A percentile compares a stretch with the other conserved stretches of the same genome.
Conservation (phyloP, 768 basidiomycete species). For the Neoboletus magnificus region DNA sequence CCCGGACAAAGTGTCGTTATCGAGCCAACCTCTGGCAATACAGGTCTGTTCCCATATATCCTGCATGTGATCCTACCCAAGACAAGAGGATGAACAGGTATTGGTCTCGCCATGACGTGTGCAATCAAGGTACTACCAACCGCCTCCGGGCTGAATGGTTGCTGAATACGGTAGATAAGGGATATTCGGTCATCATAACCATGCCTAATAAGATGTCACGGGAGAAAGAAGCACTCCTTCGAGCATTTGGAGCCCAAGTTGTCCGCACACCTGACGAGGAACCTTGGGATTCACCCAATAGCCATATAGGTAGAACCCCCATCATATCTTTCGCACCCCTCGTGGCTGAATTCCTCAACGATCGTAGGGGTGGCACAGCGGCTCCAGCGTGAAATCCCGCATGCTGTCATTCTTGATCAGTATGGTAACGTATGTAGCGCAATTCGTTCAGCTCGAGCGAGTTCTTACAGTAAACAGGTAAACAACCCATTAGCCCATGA, state of each 20-base stretch:
- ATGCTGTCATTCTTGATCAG: conserved; percentile 91
- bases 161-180: conserved; percentile 86
- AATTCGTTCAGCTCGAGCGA: not conserved
- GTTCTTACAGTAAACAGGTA: conserved; percentile 35
- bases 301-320: conserved; percentile 79
- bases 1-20: conserved; percentile 90
- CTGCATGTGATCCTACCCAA: not conserved
- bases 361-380: conserved; percentile 80
- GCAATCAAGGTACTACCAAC: conserved; percentile 76
- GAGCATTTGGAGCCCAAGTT: conserved; percentile 91
- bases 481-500: conserved; percentile 94
- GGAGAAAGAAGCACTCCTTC: conserved; percentile 91
- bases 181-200: conserved; percentile 86
- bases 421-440: conserved; percentile 63
- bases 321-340: conserved; percentile 37
- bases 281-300: conserved; percentile 84
- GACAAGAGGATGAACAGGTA: conserved; percentile 46
- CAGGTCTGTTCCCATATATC: conserved; percentile 52
- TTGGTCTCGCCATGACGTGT: conserved; percentile 89
- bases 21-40: conserved; percentile 94
- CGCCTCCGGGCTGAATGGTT: conserved; percentile 26
- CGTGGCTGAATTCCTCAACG: conserved; percentile 88
- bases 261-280: conserved; percentile 91
- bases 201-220: conserved; percentile 95
- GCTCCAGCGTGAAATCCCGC: conserved; percentile 72